These are phyloP conservation scores for Nothophaeocryptopus gaeumannii DNA, from an alignment of 2,329 filamentous ascomycete species.

Conservation along the genomic window DNA sequence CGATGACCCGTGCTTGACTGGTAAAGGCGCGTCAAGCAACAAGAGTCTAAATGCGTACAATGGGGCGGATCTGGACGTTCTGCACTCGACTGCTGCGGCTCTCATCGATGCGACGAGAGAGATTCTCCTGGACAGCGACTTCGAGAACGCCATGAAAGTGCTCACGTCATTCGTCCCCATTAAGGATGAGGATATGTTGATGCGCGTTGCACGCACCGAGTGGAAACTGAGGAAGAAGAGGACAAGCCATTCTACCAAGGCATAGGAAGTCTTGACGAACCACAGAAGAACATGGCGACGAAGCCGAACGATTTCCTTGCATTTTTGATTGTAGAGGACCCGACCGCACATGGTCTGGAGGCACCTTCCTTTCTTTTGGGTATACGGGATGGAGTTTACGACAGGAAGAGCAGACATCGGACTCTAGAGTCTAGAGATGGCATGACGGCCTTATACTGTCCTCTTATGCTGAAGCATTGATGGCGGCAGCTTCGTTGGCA, in stretches of 20 bases:
- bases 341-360: too few species aligned
- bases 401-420: too few species aligned
- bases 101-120: slow-evolving; percentile 87
- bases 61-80: slow-evolving; percentile 71
- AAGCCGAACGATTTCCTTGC: background rate
- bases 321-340: background rate
- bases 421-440: too few species aligned
- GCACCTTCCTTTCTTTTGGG: too few species aligned
- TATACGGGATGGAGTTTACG: too few species aligned
- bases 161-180: slow-evolving; percentile 91
- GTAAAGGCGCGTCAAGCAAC: background rate
- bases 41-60: slow-evolving; percentile 35
- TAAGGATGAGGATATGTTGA: slow-evolving; percentile 87
- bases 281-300: background rate
- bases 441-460: too few species aligned
- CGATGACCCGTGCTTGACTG: slow-evolving; percentile 47
- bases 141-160: slow-evolving; percentile 97
- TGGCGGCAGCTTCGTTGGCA: too few species aligned
- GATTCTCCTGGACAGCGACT: slow-evolving; percentile 86
- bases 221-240: slow-evolving; percentile 68
- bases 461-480: too few species aligned
- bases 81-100: slow-evolving; percentile 86
- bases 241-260: slow-evolving; percentile 10
- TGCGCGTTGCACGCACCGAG: slow-evolving; percentile 84
- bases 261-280: slow-evolving; percentile 6